A percentile compares a stretch with the other conserved stretches of the same genome.
Evolutionary conservation across 371 early-diverging fungal species (phyloP).

Genomic region (Mortierella sp.): DNA sequence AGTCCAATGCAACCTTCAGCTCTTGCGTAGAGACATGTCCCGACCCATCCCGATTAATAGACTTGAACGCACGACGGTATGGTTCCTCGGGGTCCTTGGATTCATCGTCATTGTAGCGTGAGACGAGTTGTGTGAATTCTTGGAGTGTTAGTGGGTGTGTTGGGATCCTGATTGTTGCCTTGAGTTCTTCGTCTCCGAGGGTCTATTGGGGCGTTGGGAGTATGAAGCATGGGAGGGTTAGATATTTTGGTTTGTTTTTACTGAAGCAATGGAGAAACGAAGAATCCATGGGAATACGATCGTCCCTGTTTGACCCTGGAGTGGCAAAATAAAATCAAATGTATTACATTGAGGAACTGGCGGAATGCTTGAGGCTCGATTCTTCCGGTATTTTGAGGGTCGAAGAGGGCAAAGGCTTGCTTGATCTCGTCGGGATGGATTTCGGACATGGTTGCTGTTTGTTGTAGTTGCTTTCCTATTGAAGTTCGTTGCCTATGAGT

Average conservation of each 20-base stretch:
- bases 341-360: conserved; percentile 52
- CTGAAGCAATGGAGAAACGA: neutral
- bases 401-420: conserved; percentile 91
- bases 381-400: conserved; percentile 86
- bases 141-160: conserved; percentile 27
- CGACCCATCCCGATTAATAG: conserved; percentile 43
- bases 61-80: conserved; percentile 31
- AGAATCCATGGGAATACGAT: too few species aligned
- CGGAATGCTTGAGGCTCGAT: conserved; percentile 82
- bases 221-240: too few species aligned
- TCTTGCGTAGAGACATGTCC: conserved; percentile 41
- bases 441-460: conserved; percentile 18
- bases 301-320: too few species aligned
- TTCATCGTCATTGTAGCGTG: conserved; percentile 26
- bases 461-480: neutral
- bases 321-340: neutral
- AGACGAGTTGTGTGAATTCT: conserved; percentile 30
- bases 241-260: neutral
- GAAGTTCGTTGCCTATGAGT: neutral
- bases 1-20: conserved; percentile 24
- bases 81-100: conserved; percentile 44
- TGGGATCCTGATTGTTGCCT: conserved; percentile 36
- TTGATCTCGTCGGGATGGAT: conserved; percentile 75
- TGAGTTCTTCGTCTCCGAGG: conserved; percentile 34
- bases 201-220: conserved; percentile 17